Percentiles rank a stretch among this genome's conserved stretches.
These are phyloP conservation scores for Hibiscus mutabilis DNA, from an alignment of 345 rosid species.

Conservation along the genomic window DNA sequence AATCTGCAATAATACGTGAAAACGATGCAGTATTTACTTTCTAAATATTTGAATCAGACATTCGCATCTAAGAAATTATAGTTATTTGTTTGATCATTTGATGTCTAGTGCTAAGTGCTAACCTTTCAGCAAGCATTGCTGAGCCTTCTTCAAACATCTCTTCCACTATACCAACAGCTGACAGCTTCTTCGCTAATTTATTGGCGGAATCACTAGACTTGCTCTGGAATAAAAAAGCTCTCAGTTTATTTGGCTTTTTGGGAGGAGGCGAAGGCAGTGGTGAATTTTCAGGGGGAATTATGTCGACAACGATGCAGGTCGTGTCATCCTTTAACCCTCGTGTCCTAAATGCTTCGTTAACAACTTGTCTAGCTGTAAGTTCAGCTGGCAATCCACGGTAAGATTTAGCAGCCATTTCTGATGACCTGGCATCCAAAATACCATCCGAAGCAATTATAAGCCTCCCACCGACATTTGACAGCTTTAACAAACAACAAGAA, in stretches of 20 bases:
- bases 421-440: conserved; percentile 81
- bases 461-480: conserved; percentile 79
- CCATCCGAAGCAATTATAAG: conserved; percentile 94
- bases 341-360: conserved; percentile 81
- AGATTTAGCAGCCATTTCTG: conserved; percentile 63
- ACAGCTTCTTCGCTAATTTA: conserved; percentile 58
- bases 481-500: conserved; percentile 29
- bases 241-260: conserved; percentile 55
- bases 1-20: conserved; percentile 35
- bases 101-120: conserved; percentile 9
- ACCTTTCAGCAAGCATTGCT: conserved; percentile 94
- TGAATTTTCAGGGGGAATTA: conserved; percentile 69
- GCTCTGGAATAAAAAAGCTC: conserved; percentile 47
- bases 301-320: conserved; percentile 81
- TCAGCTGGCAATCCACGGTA: conserved; percentile 81
- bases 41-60: background rate
- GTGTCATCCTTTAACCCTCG: conserved; percentile 91
- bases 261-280: conserved; percentile 31
- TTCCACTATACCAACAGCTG: conserved; percentile 69
- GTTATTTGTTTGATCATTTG: too few species aligned
- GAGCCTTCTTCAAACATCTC: conserved; percentile 96
- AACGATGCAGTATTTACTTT: background rate
- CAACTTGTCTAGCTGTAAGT: conserved; percentile 86
- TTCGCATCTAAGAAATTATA: background rate
- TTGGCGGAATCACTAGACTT: conserved; percentile 44